Conservation (phyloP, 345 rosid species). For the Eucalyptus polybractea region DNA sequence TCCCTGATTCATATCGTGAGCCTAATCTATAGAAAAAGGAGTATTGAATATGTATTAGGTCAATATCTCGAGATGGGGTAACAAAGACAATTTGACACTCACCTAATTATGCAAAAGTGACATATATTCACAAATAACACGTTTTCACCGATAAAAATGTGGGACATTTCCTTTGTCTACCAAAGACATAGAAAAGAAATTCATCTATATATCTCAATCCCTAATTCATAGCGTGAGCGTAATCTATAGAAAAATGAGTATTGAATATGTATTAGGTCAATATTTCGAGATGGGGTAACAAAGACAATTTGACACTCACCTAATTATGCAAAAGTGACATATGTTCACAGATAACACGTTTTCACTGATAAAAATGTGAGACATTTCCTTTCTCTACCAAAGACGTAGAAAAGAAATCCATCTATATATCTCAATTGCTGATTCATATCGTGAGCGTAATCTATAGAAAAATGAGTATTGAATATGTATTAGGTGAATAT, state of each 20-base stretch:
- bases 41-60: neutral
- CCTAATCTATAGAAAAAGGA: neutral
- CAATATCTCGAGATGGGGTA: neutral
- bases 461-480: neutral
- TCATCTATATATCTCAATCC: too few species aligned
- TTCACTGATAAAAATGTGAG: neutral
- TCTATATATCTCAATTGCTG: neutral
- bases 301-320: neutral
- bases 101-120: too few species aligned
- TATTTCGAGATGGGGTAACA: neutral
- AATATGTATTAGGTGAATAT: neutral
- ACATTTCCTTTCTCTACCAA: neutral
- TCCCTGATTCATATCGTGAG: too few species aligned
- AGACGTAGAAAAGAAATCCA: neutral
- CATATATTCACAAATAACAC: too few species aligned
- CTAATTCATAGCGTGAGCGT: too few species aligned
- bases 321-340: neutral
- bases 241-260: too few species aligned
- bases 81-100: too few species aligned
- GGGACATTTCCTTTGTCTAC: too few species aligned
- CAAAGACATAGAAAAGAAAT: too few species aligned
- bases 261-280: too few species aligned
- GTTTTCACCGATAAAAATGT: too few species aligned
- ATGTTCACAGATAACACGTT: neutral
- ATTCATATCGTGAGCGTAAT: too few species aligned